Evolutionary conservation across 495 filamentous ascomycete genomes (phyloP), one percentile per base, ranked within the genome.

Genomic region (Gamarada debralockiae): DNA sequence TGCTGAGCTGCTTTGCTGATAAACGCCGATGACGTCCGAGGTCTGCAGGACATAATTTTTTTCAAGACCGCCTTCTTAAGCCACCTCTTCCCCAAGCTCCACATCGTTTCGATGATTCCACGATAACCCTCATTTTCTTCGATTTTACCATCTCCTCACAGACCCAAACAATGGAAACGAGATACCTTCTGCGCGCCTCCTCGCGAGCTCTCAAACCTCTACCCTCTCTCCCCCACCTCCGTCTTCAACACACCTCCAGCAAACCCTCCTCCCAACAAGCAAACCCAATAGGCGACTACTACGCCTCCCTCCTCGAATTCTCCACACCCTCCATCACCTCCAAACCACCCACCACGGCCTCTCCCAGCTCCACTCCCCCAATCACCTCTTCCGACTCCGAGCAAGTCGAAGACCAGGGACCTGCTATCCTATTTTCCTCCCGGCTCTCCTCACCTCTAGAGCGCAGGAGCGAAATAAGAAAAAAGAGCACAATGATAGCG

Each of bases 401-500:
- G 2, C 20, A 36, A 14, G 21, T 25, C 29, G 15, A 51, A 3
- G 9, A 36, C 3, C 23, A 50, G 4, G 38, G 49, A 18, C 53
- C 57, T n/a, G 33, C 40, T 1, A 60, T 63, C 17, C 31, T 60
- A 13, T 60, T 60, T 29, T 63, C 60, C 37, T 57, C 56, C 8
- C 60, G 60, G 9, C 48, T 62, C 4, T 62, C 59, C 24, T 58
- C 55, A 13, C 59, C 59, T 6, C 22, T 80, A 63, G 72, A 85
- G 62, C 75, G 85, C 56, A 70, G 79, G 58, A 67, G 80, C 59
- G 72, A 87, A 58, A 78, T 81, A 54, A 61, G 81, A 62, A 70
- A 77, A 53, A 69, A 74, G 38, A 79, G 70, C 60, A 78, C 74
- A 38, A 74, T 80, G 14, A 70, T 96, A 56, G 90, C 90, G 12